Percentiles rank a stretch among this genome's conserved stretches.
Conservation (phyloP, 1,284 basidiomycete genomes). For the Fereydounia khargensis region DNA sequence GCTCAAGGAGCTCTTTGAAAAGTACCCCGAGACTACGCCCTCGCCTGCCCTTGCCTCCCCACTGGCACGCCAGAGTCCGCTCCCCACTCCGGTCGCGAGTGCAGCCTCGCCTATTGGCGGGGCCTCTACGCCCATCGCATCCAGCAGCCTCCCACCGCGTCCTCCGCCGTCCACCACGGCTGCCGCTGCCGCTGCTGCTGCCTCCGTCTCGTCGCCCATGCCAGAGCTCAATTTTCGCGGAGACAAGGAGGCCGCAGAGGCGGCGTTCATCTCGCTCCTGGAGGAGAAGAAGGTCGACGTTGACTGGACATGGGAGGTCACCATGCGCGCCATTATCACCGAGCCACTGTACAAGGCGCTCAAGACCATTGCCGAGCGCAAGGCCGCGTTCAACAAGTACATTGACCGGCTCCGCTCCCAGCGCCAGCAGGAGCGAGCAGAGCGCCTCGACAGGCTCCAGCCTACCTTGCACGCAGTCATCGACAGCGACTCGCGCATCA, state of each 20-base stretch:
- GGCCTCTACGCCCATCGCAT: neutral
- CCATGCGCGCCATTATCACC: constrained; percentile 95
- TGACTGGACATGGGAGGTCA: constrained; percentile 95
- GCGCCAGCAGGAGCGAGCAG: constrained; percentile 32
- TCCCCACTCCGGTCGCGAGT: no score
- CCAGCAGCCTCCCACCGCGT: neutral
- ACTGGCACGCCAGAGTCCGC: neutral
- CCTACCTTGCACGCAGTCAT: constrained; percentile 25
- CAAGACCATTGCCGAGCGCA: constrained; percentile 89
- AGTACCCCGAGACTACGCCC: constrained; percentile 8
- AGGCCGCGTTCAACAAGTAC: constrained; percentile 67
- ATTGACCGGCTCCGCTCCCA: constrained; percentile 42
- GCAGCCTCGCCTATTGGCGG: neutral
- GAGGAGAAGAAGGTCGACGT: constrained; percentile 83
- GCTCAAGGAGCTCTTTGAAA: constrained; percentile 45
- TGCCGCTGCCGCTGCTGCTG: constrained; percentile 1
- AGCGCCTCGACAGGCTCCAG: constrained; percentile 27
- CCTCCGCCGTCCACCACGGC: constrained; percentile 9
- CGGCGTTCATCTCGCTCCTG: constrained; percentile 85
- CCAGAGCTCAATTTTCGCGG: constrained; percentile 62
- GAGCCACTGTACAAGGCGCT: constrained; percentile 95
- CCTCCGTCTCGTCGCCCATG: neutral
- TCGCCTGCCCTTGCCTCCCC: neutral
- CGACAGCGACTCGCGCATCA: constrained; percentile 16
- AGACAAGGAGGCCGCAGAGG: constrained; percentile 83